Evolutionary conservation across 2,329 filamentous ascomycete genomes (phyloP).

Genomic region (Ophiosphaerella narmari): DNA sequence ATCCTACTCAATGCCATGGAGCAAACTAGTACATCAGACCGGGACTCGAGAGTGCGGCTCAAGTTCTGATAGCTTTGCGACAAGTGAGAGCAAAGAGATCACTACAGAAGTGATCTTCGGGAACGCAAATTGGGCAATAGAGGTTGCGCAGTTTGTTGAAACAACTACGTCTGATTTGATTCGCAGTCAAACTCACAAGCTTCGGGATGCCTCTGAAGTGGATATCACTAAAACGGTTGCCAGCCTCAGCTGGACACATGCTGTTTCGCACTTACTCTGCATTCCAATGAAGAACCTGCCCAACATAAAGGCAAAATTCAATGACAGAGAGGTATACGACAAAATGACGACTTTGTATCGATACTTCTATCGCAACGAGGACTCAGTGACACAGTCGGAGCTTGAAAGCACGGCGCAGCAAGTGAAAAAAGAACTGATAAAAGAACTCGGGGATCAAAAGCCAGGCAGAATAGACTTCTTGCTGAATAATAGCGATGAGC

Average conservation of each 20-base stretch:
- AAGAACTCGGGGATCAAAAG: conserved; percentile 3
- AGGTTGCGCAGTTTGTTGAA: conserved; percentile 27
- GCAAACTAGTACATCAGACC: conserved; percentile 24
- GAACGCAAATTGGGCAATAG: conserved; percentile 13
- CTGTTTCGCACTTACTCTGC: conserved; percentile 32
- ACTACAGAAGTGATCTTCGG: conserved; percentile 15
- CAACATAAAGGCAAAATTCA: conserved; percentile 21
- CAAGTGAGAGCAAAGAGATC: conserved; percentile 14
- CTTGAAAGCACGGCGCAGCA: conserved; percentile 8
- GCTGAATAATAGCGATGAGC: conserved; percentile 4
- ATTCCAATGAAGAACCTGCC: conserved; percentile 28
- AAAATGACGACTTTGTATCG: conserved; percentile 31
- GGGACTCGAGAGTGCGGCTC: conserved; percentile 29
- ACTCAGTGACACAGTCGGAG: conserved; percentile 26
- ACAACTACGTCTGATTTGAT: conserved; percentile 32
- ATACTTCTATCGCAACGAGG: conserved; percentile 35
- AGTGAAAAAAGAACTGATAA: conserved; percentile 5
- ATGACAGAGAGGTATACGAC: conserved; percentile 29
- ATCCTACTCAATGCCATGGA: conserved; percentile 40
- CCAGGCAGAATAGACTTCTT: not conserved
- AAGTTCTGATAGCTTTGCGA: conserved; percentile 13
- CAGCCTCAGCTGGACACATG: conserved; percentile 35
- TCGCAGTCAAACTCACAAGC: conserved; percentile 30
- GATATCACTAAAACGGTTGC: conserved; percentile 34
- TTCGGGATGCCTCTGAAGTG: conserved; percentile 39